Evolutionary conservation across 2,329 filamentous ascomycete species (phyloP), one percentile per base, ranked within the genome.

Genomic region (Phialemonium atrogriseum): DNA sequence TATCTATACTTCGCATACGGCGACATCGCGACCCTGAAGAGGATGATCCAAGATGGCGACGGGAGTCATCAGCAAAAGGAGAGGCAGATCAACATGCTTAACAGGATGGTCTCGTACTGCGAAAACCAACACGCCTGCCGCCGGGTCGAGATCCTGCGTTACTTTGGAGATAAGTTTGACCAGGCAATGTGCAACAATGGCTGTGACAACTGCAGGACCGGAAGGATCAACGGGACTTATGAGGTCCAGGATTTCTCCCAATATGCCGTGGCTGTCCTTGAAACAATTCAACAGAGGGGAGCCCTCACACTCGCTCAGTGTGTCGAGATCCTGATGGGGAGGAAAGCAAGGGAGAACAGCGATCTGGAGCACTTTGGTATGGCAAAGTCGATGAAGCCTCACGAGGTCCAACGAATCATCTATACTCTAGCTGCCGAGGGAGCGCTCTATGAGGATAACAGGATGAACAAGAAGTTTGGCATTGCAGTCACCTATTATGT

Each of bases 131-230:
- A 73, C 33, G 86, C 94, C 45, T 98, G 91, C 52, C 80, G 91
- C 40, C 73, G 91, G 38, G 80, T 83, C 2, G 84, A 94, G 54
- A 80, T 98, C 11, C 73, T 98, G 20, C 74, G 74, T n/a, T 98
- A 98, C 56, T 98, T 98, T 62, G 87, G 82, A 35, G 93, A 98
- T 55, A 66, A 68, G 1, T 98, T 96, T 51, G 62, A 73, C 31
- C 65, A 68, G 22, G 70, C 74, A 10, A 70, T 84, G 31, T 98
- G 91, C 57, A 65, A 76, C 29, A 67, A 72, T 30, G 72, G 70
- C 1, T 98, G 91, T 56, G 93, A 98, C 62, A 96, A 94, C 51
- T 98, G 91, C 66, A 76, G 70, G 41, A 84, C 79, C 3, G 77
- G 75, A 15, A 66, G 73, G 27, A 68, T 70, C 4, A 26, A 35